Conservation (phyloP, 371 early-diverging fungal genomes). For the Dichotomocladium elegans region DNA sequence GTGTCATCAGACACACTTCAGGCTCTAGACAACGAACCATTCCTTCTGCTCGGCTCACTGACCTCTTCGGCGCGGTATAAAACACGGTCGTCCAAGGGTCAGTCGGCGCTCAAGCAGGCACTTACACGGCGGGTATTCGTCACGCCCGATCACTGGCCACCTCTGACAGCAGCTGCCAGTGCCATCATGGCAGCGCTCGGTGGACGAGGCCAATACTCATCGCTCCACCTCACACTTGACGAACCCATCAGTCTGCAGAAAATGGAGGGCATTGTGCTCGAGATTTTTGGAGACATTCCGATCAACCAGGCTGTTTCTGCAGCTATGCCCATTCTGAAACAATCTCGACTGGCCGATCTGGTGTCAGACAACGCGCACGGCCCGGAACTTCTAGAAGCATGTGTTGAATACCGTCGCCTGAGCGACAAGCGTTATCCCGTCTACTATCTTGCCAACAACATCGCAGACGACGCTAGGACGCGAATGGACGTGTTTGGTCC, state of each 20-base stretch:
- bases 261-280: slow-evolving; percentile 35
- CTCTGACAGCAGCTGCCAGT: slow-evolving; percentile 16
- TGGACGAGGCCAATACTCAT: slow-evolving; percentile 28
- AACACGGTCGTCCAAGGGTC: slow-evolving; percentile 16
- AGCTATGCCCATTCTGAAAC: slow-evolving; percentile 27
- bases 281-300: slow-evolving; percentile 45
- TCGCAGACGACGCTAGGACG: slow-evolving; percentile 20
- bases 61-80: slow-evolving; percentile 34
- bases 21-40: slow-evolving; percentile 12
- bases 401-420: slow-evolving; percentile 31
- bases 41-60: slow-evolving; percentile 41
- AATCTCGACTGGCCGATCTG: slow-evolving; percentile 16
- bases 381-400: slow-evolving; percentile 27
- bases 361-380: slow-evolving; percentile 4
- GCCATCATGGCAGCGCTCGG: slow-evolving; percentile 26
- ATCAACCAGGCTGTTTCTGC: slow-evolving; percentile 45
- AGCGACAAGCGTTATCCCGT: slow-evolving; percentile 35
- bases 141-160: slow-evolving; percentile 25
- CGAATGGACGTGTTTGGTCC: slow-evolving; percentile 36
- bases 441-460: slow-evolving; percentile 37
- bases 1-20: slow-evolving; percentile 12
- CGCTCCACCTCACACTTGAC: slow-evolving; percentile 28
- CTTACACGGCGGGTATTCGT: slow-evolving; percentile 29
- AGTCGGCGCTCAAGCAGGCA: slow-evolving; percentile 20
- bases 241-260: slow-evolving; percentile 14